These are phyloP conservation scores for Alnus glutinosa DNA, from an alignment of 306 rosid genomes.

Conservation along the genomic window DNA sequence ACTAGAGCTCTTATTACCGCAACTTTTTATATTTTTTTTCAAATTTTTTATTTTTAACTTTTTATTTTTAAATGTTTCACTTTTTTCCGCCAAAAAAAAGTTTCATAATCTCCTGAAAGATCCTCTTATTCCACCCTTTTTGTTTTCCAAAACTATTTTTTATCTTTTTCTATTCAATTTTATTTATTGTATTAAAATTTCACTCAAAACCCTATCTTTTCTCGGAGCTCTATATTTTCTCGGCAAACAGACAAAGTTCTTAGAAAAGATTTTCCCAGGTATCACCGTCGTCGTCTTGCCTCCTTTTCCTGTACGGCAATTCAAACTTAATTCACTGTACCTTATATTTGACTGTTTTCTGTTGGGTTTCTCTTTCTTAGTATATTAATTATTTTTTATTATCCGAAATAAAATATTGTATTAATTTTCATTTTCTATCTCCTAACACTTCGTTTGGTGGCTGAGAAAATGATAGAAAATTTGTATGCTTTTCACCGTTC, in stretches of 20 bases:
- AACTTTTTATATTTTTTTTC: too few species aligned
- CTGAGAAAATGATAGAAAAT: not conserved
- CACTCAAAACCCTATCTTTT: not conserved
- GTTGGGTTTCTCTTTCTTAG: not conserved
- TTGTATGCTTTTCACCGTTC: not conserved
- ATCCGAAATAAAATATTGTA: too few species aligned
- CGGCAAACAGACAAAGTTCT: constrained; percentile 12
- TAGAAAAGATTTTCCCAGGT: not conserved
- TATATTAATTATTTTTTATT: too few species aligned
- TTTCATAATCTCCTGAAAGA: not conserved
- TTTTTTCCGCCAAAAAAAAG: not conserved
- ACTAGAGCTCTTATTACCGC: not conserved
- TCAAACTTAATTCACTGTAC: not conserved
- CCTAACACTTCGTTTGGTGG: not conserved
- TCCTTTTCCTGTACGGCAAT: not conserved
- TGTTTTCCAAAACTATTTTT: not conserved
- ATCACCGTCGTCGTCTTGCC: not conserved
- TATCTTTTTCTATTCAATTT: not conserved
- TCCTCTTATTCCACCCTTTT: not conserved
- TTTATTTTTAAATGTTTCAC: not conserved
- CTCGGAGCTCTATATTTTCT: not conserved
- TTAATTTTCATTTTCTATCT: not conserved
- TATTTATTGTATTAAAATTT: not conserved
- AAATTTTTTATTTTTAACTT: too few species aligned
- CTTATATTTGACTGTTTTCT: not conserved